Evolutionary conservation across 495 filamentous ascomycete genomes (phyloP), one percentile per base, ranked within the genome.

Genomic region (Xylaria bambusicola): DNA sequence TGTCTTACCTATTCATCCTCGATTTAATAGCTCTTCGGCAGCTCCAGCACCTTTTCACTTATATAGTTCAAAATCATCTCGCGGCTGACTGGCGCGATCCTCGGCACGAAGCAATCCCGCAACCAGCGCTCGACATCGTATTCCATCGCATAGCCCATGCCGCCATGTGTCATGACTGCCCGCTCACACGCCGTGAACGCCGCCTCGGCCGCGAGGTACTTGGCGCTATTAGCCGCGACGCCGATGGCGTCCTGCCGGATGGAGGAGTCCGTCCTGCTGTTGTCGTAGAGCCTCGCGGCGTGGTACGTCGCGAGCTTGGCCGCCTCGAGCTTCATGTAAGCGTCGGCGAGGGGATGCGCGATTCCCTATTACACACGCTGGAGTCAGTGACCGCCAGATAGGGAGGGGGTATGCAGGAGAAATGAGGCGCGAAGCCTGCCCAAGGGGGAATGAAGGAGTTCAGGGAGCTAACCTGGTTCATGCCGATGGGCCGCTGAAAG

Each of bases 11-110:
- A 5, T 20, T 46, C 21, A 27, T 45, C 36, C 31, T 35, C 7
- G 20, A 3, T 38, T 20, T 64, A 81, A 64, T 82, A 84, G 56
- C 78, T 81, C 58, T 75, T 64, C 1, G 85, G 84, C 35, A 86
- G 69, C 9, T 72, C 71, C 29, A 92, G 71, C 0, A 85, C 87
- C 71, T 86, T 89, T 72, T 93, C 88, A 21, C 82, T 83, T n/a
- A 92, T 80, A 64, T 84, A 91, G 59, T 90, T 91, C 77, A 90
- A 70, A 51, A 92, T 88, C 89, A 91, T 92, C 73, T 92, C 89
- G 61, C 85, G 76, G 68, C 86, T 89, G 1, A 92, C 86, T 1
- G 88, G 88, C 6, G 89, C 87, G 47, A 93, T 88, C 18, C 88
- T 73, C 15, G 89, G 88, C 20, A 92, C 88, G 42, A 91, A 80